phyloP scores from a whole-genome alignment of 768 basidiomycete genomes.

The Artomyces pyxidatus region DNA sequence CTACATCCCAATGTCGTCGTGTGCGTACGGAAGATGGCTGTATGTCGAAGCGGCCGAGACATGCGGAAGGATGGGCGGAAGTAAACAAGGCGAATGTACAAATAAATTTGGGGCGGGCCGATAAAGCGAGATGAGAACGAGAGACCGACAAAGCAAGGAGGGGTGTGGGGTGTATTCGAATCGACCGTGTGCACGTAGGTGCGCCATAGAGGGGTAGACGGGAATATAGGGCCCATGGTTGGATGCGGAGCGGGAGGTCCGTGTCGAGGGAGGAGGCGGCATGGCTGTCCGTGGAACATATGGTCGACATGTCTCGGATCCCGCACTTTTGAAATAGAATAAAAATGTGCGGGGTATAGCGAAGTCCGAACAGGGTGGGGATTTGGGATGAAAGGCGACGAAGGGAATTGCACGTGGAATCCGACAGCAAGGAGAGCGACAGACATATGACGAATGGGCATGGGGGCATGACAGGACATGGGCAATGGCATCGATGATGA shows the following conservation, averaged over 20 bases:
- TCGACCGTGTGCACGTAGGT: background rate
- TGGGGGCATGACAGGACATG: slow-evolving; percentile 5
- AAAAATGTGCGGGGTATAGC: slow-evolving; percentile 2
- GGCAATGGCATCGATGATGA: slow-evolving; percentile 8
- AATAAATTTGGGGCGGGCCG: background rate
- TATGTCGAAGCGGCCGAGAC: background rate
- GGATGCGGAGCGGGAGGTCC: no score
- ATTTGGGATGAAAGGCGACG: background rate
- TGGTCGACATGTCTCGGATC: background rate
- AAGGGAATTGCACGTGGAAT: slow-evolving; percentile 5
- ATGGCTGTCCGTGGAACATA: background rate
- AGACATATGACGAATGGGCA: slow-evolving; percentile 4
- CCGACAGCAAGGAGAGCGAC: slow-evolving; percentile 15
- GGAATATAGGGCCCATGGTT: background rate
- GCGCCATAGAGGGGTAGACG: background rate
- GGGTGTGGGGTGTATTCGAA: background rate
- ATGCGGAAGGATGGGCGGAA: background rate
- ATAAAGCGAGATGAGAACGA: background rate
- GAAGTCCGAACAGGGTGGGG: slow-evolving; percentile 1
- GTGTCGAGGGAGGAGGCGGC: background rate
- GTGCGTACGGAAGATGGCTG: background rate
- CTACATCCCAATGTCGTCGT: background rate
- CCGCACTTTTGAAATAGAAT: slow-evolving; percentile 3
- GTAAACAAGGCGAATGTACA: background rate
- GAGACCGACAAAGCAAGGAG: background rate